Conservation (phyloP, 352 stramenopile genomes). For the Globisporangium perplexum region DNA sequence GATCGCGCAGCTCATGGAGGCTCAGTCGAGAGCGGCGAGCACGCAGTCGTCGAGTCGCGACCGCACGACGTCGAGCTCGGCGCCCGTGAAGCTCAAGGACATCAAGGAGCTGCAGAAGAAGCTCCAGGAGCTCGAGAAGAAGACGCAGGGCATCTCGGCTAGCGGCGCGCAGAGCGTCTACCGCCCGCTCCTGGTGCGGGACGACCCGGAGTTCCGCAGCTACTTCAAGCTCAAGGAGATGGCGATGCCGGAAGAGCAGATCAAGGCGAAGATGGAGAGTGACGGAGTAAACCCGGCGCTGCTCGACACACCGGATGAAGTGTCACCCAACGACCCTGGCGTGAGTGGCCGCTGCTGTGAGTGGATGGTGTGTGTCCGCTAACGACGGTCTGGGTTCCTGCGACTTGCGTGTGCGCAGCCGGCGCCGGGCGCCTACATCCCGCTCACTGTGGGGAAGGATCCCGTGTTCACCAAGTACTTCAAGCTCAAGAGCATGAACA, state of each 20-base stretch:
- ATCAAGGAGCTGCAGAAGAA: constrained; percentile 76
- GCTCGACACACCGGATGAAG: constrained; percentile 59
- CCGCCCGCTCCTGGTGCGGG: constrained; percentile 54
- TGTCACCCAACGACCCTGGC: constrained; percentile 73
- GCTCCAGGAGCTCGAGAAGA: constrained; percentile 66
- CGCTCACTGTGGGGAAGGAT: constrained; percentile 71
- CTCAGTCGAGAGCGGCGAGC: constrained; percentile 19
- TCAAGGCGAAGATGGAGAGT: constrained; percentile 75
- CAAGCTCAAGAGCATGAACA: constrained; percentile 80
- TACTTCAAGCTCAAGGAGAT: constrained; percentile 85
- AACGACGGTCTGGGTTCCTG: too few species aligned
- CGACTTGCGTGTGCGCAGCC: constrained; percentile 20
- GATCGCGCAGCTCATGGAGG: constrained; percentile 66
- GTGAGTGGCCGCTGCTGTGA: constrained; percentile 27
- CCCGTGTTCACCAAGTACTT: constrained; percentile 83
- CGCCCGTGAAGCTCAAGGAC: constrained; percentile 56
- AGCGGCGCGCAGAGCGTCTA: constrained; percentile 22
- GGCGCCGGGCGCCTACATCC: constrained; percentile 56
- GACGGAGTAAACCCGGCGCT: constrained; percentile 58
- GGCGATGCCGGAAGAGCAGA: constrained; percentile 73
- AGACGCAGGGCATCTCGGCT: constrained; percentile 39
- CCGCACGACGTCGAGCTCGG: constrained; percentile 26
- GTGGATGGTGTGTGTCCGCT: not conserved
- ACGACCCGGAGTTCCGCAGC: constrained; percentile 64
- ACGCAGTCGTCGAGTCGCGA: constrained; percentile 17